Percentiles rank a stretch among this genome's conserved stretches.
Evolutionary conservation across 2,329 filamentous ascomycete genomes (phyloP).

Genomic region (Balansia obtecta): DNA sequence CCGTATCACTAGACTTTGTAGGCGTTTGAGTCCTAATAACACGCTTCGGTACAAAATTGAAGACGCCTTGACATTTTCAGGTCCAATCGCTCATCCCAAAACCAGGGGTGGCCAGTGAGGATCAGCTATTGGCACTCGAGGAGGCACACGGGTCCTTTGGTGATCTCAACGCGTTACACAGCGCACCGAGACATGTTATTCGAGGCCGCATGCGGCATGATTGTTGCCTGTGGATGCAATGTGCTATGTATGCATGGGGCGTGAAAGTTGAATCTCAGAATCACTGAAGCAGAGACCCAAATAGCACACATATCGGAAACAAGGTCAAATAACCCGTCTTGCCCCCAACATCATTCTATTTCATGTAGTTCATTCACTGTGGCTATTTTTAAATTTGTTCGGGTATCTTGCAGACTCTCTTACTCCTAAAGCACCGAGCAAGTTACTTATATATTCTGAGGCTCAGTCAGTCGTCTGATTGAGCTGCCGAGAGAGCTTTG

Average conservation of each 20-base stretch:
- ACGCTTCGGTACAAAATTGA: constrained; percentile 3
- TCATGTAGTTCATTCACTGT: not conserved
- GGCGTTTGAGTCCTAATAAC: constrained; percentile 1
- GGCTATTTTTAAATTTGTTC: not conserved
- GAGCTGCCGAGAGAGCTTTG: not conserved
- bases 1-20: not conserved
- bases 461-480: not conserved
- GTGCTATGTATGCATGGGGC: not conserved
- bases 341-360: not conserved
- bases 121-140: constrained; percentile 8
- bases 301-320: constrained; percentile 4
- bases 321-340: not conserved
- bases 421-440: not conserved
- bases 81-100: constrained; percentile 7
- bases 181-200: constrained; percentile 7
- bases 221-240: not conserved
- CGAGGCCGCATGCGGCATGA: constrained; percentile 11
- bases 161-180: constrained; percentile 7
- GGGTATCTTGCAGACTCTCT: not conserved
- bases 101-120: constrained; percentile 7
- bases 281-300: constrained; percentile 1
- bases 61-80: constrained; percentile 5
- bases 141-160: constrained; percentile 5
- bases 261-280: not conserved
- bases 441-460: not conserved